phyloP scores from a whole-genome alignment of 371 early-diverging fungal genomes.

The Actinomortierella ambigua region DNA sequence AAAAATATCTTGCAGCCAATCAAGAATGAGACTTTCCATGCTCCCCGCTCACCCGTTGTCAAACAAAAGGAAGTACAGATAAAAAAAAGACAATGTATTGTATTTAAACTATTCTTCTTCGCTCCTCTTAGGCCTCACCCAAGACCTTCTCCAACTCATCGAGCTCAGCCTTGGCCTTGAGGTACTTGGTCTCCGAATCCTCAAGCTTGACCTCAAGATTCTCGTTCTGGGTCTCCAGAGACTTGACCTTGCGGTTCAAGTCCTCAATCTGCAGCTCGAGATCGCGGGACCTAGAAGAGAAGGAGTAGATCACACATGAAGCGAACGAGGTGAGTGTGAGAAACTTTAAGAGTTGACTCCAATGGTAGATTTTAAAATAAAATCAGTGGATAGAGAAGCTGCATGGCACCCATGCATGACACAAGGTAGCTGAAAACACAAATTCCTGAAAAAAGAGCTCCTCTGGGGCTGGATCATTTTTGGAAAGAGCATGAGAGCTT shows the following conservation, averaged over 20 bases:
- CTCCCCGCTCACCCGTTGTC: no score
- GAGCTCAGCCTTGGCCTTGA: conserved; percentile 22
- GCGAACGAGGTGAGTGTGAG: no score
- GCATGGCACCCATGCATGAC: no score
- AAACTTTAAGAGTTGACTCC: background rate
- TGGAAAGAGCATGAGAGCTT: no score
- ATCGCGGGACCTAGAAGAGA: conserved; percentile 28
- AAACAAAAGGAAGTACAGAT: no score
- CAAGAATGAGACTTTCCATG: no score
- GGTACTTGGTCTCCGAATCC: conserved; percentile 6
- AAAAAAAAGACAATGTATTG: conserved; percentile 2
- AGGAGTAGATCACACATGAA: background rate
- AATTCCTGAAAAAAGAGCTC: no score
- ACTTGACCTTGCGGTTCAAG: conserved; percentile 26
- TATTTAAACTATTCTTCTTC: background rate
- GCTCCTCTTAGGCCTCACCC: conserved; percentile 23
- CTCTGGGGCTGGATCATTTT: no score
- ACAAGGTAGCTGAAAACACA: no score
- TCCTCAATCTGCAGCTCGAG: conserved; percentile 40
- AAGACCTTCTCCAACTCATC: conserved; percentile 23
- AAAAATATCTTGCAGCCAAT: no score
- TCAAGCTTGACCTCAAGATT: conserved; percentile 21
- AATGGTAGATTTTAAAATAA: background rate
- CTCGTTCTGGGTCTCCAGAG: conserved; percentile 23
- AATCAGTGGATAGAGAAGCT: background rate